Evolutionary conservation across 768 basidiomycete genomes (phyloP), one percentile per base, ranked within the genome.

Genomic region (Nevesoporus exiguus): DNA sequence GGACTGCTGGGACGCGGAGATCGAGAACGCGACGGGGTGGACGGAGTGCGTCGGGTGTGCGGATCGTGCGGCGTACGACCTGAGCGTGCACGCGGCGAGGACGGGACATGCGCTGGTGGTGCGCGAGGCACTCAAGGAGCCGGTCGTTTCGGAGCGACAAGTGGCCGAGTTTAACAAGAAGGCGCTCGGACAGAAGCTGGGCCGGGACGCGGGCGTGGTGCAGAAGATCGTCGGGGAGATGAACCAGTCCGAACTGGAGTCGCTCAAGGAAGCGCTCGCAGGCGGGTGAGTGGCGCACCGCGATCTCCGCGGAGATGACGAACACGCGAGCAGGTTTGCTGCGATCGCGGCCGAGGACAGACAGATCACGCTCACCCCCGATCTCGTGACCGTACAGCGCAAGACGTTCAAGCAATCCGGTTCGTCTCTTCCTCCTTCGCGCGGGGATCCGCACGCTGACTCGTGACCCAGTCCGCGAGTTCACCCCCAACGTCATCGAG

Each of bases 1-100:
- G 36, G 96, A 98, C 74, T 99, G 97, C 73, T 99, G 97, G 97
- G 97, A 99, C 68, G 97, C 95, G 40, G 97, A 99, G 76, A 98
- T 98, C 60, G 81, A 93, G 58, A 93, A 91, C 50, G 89, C 91
- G 46, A 58, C 57, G 17, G 70, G 88, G 42, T 99, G 97, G 97
- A 96, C 93, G 49, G 97, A 99, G 75, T 99, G 97, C 70, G 95
- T 98, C 51, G 97, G 97, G 9, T 99, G 97, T 74, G 97, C 97
- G 33, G 97, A 99, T 73, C 88, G 97, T 44, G 92, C 94, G 1
- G 96, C 97, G 47, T 98, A 98, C 72, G 97, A 99, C 73, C 72
- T 99, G 62, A 85, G 83, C 31, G 95, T 98, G 54, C 97, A 98
- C 68, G 79, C 86, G 55, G 79, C 81, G 29, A 85, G 76, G 75